phyloP scores from a whole-genome alignment of 2,329 filamentous ascomycete genomes.

The Ophiostoma montium region DNA sequence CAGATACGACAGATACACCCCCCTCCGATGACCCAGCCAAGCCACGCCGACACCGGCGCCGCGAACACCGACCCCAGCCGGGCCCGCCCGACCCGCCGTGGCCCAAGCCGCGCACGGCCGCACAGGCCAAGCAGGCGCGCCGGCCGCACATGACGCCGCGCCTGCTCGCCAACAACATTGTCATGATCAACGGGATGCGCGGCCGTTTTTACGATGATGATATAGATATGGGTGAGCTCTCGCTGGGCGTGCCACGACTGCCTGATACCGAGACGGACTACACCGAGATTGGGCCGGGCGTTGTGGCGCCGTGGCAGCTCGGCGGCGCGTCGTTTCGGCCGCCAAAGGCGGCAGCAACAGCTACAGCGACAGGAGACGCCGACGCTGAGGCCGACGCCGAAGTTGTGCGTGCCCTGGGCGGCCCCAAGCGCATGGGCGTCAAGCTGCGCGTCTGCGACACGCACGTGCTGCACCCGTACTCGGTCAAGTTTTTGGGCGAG shows the following conservation, averaged over 20 bases:
- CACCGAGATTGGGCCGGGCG: constrained; percentile 4
- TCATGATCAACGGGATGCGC: neutral
- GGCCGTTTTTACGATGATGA: neutral
- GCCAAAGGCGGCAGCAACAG: neutral
- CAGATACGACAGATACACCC: too few species aligned
- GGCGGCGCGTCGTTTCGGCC: neutral
- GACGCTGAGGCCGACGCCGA: too few species aligned
- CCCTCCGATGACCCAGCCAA: neutral
- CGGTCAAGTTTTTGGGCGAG: constrained; percentile 19
- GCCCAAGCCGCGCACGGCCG: neutral
- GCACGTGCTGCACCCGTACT: constrained; percentile 17
- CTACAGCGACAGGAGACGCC: neutral
- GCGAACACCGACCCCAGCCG: constrained; percentile 1
- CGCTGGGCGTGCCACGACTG: neutral
- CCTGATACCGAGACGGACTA: constrained; percentile 5
- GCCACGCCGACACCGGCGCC: neutral
- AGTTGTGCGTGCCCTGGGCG: too few species aligned
- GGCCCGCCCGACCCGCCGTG: constrained; percentile 5
- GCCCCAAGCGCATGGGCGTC: constrained; percentile 1
- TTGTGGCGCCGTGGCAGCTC: constrained; percentile 1
- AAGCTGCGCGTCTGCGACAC: constrained; percentile 1
- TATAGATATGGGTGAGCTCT: neutral
- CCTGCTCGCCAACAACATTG: neutral
- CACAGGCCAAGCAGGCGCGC: neutral
- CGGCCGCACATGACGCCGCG: neutral